A percentile compares a stretch with the other conserved stretches of the same genome.
Conservation (phyloP, 75 land plant species). For the Gnetum montanum region DNA sequence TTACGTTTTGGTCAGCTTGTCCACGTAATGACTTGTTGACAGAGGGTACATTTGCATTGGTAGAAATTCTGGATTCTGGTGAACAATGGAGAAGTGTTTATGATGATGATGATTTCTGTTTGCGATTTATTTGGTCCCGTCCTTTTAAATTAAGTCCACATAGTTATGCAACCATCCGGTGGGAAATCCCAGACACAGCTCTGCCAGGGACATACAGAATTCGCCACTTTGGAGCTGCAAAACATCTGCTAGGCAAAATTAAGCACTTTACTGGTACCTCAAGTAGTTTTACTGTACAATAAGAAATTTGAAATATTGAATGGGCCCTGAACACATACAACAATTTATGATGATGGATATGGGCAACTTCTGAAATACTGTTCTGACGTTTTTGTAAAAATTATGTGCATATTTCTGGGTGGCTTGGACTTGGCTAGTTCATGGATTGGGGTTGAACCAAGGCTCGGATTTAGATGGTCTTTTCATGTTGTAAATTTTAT, state of each 20-base stretch:
- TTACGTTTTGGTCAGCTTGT: slow-evolving; percentile 57
- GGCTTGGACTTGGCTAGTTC: too few species aligned
- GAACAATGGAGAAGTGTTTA: slow-evolving; percentile 45
- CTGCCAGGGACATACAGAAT: slow-evolving; percentile 62
- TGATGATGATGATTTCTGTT: slow-evolving; percentile 70
- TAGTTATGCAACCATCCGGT: slow-evolving; percentile 57
- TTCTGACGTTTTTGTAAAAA: too few species aligned
- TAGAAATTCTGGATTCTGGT: slow-evolving; percentile 37
- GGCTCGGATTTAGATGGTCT: too few species aligned
- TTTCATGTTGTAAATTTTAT: too few species aligned
- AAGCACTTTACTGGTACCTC: slow-evolving; percentile 67
- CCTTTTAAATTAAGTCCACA: slow-evolving; percentile 9
- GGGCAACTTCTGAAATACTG: too few species aligned
- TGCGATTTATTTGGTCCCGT: slow-evolving; percentile 46
- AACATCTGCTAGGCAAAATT: slow-evolving; percentile 29
- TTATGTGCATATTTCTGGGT: too few species aligned
- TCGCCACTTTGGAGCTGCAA: slow-evolving; percentile 68
- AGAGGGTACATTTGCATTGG: slow-evolving; percentile 67
- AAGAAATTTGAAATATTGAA: not conserved
- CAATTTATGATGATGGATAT: too few species aligned
- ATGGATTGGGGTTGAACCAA: too few species aligned
- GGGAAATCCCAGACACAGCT: slow-evolving; percentile 61
- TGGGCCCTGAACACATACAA: too few species aligned
- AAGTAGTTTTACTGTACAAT: slow-evolving; percentile 49
- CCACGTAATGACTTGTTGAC: slow-evolving; percentile 79